Evolutionary conservation across 2,329 filamentous ascomycete genomes (phyloP).

Genomic region (Boeremia exigua): DNA sequence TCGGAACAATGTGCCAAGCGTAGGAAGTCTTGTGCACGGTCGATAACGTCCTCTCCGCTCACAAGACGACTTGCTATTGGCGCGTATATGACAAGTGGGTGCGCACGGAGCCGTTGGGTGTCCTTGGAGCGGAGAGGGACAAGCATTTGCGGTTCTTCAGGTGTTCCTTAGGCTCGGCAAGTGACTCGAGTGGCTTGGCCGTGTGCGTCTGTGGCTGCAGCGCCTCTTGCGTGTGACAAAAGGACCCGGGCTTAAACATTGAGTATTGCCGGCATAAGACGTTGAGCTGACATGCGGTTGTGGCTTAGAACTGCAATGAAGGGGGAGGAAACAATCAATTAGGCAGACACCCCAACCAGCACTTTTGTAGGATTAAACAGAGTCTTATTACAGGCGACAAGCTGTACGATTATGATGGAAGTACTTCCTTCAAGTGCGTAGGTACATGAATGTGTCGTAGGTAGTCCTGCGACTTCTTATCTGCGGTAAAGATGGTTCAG

Average conservation of each 20-base stretch:
- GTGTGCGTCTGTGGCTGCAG: slow-evolving; percentile 3
- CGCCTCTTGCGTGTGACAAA: neutral
- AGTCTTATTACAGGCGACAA: too few relatives aligned
- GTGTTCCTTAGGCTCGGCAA: slow-evolving; percentile 18
- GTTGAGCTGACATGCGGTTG: neutral
- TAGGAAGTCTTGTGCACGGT: neutral
- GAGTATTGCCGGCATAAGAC: neutral
- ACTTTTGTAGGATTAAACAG: too few relatives aligned
- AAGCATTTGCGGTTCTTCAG: slow-evolving; percentile 21
- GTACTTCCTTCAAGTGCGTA: too few relatives aligned
- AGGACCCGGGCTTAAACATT: neutral
- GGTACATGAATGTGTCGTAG: too few relatives aligned
- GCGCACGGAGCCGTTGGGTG: slow-evolving; percentile 5
- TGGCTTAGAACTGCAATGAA: neutral
- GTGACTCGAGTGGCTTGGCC: slow-evolving; percentile 17
- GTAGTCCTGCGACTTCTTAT: too few relatives aligned
- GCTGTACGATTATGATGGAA: too few relatives aligned
- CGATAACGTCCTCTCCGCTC: slow-evolving; percentile 1
- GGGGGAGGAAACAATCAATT: neutral
- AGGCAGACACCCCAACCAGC: neutral
- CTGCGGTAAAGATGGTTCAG: too few relatives aligned
- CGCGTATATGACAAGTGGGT: neutral
- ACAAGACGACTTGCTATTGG: slow-evolving; percentile 7
- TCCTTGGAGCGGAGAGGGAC: slow-evolving; percentile 20
- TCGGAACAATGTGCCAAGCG: slow-evolving; percentile 17